A percentile compares a stretch with the other conserved stretches of the same genome.
phyloP scores from a whole-genome alignment of 2,329 filamentous ascomycete genomes.

The Neospermospora avenae region DNA sequence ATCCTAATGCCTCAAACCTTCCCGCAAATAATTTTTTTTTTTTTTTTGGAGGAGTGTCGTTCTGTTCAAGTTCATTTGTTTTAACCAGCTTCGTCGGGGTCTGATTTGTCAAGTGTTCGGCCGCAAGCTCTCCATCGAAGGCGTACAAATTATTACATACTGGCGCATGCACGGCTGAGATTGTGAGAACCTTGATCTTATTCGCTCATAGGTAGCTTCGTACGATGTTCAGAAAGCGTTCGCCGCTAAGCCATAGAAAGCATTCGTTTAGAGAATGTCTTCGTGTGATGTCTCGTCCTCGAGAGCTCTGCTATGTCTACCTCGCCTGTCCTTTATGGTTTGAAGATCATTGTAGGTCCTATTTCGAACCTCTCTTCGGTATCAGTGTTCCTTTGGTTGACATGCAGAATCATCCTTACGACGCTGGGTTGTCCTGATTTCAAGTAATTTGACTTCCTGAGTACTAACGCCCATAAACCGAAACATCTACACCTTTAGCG shows the following conservation, averaged over 20 bases:
- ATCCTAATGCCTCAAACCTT: too few species aligned
- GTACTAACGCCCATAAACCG: not conserved
- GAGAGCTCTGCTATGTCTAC: not conserved
- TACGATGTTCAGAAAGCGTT: not conserved
- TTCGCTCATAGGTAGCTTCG: not conserved
- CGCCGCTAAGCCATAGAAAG: not conserved
- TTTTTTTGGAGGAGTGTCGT: not conserved
- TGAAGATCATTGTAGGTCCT: not conserved
- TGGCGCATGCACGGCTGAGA: not conserved
- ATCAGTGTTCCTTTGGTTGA: not conserved
- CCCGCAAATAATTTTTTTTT: too few species aligned
- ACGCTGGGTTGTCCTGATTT: not conserved
- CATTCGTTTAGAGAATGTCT: not conserved
- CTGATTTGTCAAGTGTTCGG: not conserved
- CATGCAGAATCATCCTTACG: not conserved
- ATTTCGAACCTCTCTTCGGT: not conserved
- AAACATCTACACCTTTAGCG: conserved; percentile 13
- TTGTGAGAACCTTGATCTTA: not conserved
- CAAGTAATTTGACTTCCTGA: not conserved
- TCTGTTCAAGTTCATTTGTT: not conserved
- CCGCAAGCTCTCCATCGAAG: not conserved
- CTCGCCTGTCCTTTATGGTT: not conserved
- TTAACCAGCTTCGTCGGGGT: not conserved
- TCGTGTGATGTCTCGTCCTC: not conserved
- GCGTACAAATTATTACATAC: not conserved